Evolutionary conservation across 2,329 filamentous ascomycete species (phyloP).

Genomic region (Annulohypoxylon truncatum): DNA sequence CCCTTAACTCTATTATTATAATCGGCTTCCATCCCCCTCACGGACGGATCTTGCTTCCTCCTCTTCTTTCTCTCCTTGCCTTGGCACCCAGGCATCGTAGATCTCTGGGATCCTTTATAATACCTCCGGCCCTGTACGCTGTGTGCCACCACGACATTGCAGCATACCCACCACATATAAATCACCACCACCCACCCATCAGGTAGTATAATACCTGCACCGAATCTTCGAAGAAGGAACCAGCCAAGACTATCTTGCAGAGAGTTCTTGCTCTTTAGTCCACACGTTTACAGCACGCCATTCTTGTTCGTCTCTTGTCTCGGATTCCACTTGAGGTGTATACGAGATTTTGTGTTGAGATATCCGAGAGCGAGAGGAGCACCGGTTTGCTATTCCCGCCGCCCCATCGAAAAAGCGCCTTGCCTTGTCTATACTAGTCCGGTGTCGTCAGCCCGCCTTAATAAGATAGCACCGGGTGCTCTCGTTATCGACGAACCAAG

Average conservation of each 20-base stretch:
- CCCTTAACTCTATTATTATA: slow-evolving; percentile 39
- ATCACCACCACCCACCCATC: slow-evolving; percentile 28
- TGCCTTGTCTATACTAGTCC: slow-evolving; percentile 20
- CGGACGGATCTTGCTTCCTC: slow-evolving; percentile 13
- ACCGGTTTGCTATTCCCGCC: slow-evolving; percentile 26
- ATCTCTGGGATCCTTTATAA: slow-evolving; percentile 31
- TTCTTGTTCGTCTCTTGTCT: slow-evolving; percentile 11
- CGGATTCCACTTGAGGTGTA: slow-evolving; percentile 8
- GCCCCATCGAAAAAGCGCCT: slow-evolving; percentile 8
- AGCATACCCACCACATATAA: slow-evolving; percentile 35
- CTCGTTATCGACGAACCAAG: slow-evolving; percentile 11
- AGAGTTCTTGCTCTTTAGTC: background rate
- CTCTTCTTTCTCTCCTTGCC: slow-evolving; percentile 32
- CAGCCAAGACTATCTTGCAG: slow-evolving; percentile 42
- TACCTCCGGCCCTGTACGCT: slow-evolving; percentile 15
- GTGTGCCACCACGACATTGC: slow-evolving; percentile 39
- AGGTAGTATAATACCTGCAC: slow-evolving; percentile 39
- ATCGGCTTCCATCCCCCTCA: slow-evolving; percentile 28
- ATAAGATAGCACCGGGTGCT: background rate
- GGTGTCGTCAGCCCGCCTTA: background rate
- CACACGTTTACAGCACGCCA: background rate
- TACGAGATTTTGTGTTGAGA: slow-evolving; percentile 15
- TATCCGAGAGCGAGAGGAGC: slow-evolving; percentile 29
- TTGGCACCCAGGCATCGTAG: slow-evolving; percentile 41
- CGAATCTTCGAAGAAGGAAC: slow-evolving; percentile 46